These are phyloP conservation scores for Dioscorea zingiberensis DNA, from an alignment of 106 monocot genomes.

Conservation along the genomic window DNA sequence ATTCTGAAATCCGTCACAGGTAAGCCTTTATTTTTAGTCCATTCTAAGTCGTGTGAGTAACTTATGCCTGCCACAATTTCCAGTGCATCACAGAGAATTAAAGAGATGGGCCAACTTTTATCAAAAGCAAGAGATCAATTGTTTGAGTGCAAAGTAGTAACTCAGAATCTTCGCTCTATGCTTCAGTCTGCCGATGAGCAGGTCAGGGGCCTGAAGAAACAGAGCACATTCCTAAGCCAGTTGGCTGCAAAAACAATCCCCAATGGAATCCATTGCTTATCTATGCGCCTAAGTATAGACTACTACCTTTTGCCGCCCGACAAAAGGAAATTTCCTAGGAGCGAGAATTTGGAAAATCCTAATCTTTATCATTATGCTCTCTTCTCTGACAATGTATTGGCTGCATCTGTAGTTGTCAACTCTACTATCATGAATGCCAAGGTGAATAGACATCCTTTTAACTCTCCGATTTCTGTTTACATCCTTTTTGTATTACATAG, in stretches of 20 bases:
- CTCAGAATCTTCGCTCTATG: conserved; percentile 53
- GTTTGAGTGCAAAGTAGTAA: conserved; percentile 62
- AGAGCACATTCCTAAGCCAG: conserved; percentile 70
- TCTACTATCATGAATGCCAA: conserved; percentile 79
- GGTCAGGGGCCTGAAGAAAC: conserved; percentile 69
- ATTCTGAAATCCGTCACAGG: conserved; percentile 48
- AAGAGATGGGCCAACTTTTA: conserved; percentile 67
- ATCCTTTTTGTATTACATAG: background rate
- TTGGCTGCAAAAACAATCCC: conserved; percentile 83
- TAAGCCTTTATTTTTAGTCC: background rate
- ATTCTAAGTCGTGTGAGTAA: too few species aligned
- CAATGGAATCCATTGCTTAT: conserved; percentile 70
- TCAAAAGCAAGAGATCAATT: conserved; percentile 55
- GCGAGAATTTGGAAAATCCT: conserved; percentile 64
- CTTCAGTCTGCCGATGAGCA: conserved; percentile 74
- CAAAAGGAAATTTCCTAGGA: conserved; percentile 53
- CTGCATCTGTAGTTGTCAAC: conserved; percentile 81
- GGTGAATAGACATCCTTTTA: conserved; percentile 20
- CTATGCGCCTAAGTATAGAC: conserved; percentile 63
- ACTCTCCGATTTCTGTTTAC: background rate
- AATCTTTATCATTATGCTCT: conserved; percentile 73
- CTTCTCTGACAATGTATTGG: conserved; percentile 79
- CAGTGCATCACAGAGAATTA: conserved; percentile 59
- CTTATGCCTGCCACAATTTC: background rate
- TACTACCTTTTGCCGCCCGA: conserved; percentile 69